A percentile compares a stretch with the other conserved stretches of the same genome.
phyloP scores from a whole-genome alignment of 495 filamentous ascomycete species.

The Lophiotrema nucula region DNA sequence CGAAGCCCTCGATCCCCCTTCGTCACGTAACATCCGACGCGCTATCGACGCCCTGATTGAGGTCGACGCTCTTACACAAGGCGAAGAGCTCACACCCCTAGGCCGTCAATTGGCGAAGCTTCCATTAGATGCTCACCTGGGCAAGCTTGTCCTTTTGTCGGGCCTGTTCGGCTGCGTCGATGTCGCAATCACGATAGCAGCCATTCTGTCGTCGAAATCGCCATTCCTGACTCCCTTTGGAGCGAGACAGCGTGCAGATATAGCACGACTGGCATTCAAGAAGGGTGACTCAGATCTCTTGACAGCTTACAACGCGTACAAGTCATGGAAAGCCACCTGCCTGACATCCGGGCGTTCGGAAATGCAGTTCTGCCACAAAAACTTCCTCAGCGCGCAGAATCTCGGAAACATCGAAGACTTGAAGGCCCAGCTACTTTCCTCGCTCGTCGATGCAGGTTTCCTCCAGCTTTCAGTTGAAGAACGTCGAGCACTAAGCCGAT shows the following conservation, averaged over 20 bases:
- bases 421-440: slow-evolving; percentile 82
- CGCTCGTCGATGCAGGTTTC: slow-evolving; percentile 78
- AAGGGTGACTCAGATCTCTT: slow-evolving; percentile 87
- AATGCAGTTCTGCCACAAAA: slow-evolving; percentile 85
- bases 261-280: slow-evolving; percentile 71
- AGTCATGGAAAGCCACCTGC: slow-evolving; percentile 78
- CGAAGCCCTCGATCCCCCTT: slow-evolving; percentile 88
- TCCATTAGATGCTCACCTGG: slow-evolving; percentile 89
- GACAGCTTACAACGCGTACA: slow-evolving; percentile 91
- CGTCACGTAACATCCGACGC: slow-evolving; percentile 82
- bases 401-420: slow-evolving; percentile 89
- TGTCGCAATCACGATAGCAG: slow-evolving; percentile 83
- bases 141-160: slow-evolving; percentile 84
- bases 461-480: slow-evolving; percentile 70
- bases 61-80: slow-evolving; percentile 78
- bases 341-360: slow-evolving; percentile 64
- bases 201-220: slow-evolving; percentile 89
- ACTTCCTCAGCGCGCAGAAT: slow-evolving; percentile 80
- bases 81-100: slow-evolving; percentile 81
- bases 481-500: slow-evolving; percentile 61
- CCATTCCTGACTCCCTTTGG: slow-evolving; percentile 86
- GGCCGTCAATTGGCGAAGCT: slow-evolving; percentile 82
- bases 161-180: slow-evolving; percentile 86
- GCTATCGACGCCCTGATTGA: slow-evolving; percentile 91
- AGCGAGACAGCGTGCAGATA: slow-evolving; percentile 74